Evolutionary conservation across 495 filamentous ascomycete genomes (phyloP), one percentile per base, ranked within the genome.

Genomic region (Hyaloscypha finlandica): DNA sequence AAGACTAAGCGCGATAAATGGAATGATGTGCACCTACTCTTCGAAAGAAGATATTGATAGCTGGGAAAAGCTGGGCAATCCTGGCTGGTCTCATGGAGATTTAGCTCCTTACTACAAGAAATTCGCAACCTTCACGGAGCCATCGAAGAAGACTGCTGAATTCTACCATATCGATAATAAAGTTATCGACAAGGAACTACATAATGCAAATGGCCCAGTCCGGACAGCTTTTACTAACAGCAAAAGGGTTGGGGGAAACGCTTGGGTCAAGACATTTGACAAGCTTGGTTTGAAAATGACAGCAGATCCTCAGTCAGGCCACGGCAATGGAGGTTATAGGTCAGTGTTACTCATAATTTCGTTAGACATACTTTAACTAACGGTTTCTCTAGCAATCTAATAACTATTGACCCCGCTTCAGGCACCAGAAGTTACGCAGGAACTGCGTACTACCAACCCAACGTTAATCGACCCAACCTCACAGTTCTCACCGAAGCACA

Each of bases 11-110:
- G 63, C 63, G n/a, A 59, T 65, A 22, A 65, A 59, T 52, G 55
- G 19, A 14, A 59, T 58, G 53, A 45, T 58, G 53, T 42, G 32
- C 12, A 58, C 63, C 29, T 59, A 58, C 37, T 22, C 63, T 6
- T 45, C 54, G 16, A 37, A 48, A 20, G 53, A 33, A 19, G 54
- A 65, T 51, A 42, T 65, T 20, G 63, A 65, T 31, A 58, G 22
- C 33, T 84, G 80, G 80, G 78, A 63, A 3, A 57, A 67, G 19
- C 67, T 80, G 3, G 80, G 81, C 3, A 81, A 79, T 45, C 61
- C 66, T 22, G 76, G 75, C 32, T 83, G 79, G 80, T 71, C 72
- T n/a, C 80, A 75, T 74, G 68, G 76, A 0, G 65, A 37, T 33
- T 22, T 71, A 73, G 74, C 37, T 66, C 67, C 45, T 75, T 80